Base-by-base conservation (phyloP, 352 stramenopile species). In the Pythium diclinum region DNA sequence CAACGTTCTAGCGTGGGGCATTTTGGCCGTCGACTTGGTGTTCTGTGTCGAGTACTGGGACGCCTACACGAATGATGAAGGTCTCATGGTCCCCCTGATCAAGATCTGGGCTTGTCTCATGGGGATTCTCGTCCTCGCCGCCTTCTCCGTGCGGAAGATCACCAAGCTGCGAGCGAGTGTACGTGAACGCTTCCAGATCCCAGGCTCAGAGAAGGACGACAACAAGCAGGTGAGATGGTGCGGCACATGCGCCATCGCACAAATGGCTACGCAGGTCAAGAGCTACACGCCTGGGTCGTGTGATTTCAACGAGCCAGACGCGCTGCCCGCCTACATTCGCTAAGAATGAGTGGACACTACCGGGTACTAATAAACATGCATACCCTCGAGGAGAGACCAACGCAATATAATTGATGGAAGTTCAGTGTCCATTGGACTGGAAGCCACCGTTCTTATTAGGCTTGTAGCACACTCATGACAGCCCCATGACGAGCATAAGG, bases 261-360 rank as follows among this genome's bases (percentile, higher is more conserved):
- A 88, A 57, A 79, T 85, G 57, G 74, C 76, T 19, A 83, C 76
- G 23, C 77, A 86, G 49, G 56, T 64, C 42, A 72, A 75, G 49
- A 82, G 75, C 63, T 83, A 83, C 63, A 75, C 40, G 17, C 69
- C 71, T 1, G 75, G 73, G 5, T 69, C 65, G 28, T 86, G 75
- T 61, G 68, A 61, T 54, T 81, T 84, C 21, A 42, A 53, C 9
- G 62, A 65, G 0, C 74, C 73, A 21, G 74, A 83, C 23, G 74
- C 67, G 5, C 59, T 84, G n/a, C 73, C 67, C 21, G 69, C 72
- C 6, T 85, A 85, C 60, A 49, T 56, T 19, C 32, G 25, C 8
- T 61, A 32, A 61, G 10, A 38, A 6, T 1, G 10, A 13, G n/a
- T n/a, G n/a, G n/a, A n/a, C n/a, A n/a, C n/a, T n/a, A n/a, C n/a